These are phyloP conservation scores for Leucoagaricus sp. DNA, from an alignment of 1,284 basidiomycete genomes.

Conservation along the genomic window DNA sequence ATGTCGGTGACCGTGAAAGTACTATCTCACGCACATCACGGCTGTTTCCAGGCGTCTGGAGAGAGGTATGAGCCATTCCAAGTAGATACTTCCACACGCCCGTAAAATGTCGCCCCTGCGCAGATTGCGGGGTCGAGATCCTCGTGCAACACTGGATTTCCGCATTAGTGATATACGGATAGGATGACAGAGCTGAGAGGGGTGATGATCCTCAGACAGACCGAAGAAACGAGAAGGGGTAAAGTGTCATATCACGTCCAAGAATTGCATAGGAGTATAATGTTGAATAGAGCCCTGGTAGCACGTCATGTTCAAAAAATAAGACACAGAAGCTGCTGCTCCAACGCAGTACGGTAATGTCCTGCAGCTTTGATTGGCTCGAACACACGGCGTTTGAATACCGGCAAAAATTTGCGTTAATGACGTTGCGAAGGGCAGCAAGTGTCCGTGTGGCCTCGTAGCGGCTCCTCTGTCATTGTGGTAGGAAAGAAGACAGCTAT, in stretches of 20 bases:
- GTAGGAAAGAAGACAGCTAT: background rate
- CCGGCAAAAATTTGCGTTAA: background rate
- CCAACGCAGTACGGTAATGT: background rate
- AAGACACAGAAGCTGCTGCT: background rate
- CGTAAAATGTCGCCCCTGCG: background rate
- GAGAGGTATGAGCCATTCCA: conserved; percentile 2
- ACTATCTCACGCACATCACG: conserved; percentile 12
- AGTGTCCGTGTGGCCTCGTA: background rate
- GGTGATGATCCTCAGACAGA: too few species aligned
- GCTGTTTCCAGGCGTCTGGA: conserved; percentile 6
- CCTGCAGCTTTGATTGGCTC: too few species aligned
- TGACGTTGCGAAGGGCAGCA: background rate
- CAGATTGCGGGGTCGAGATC: conserved; percentile 11
- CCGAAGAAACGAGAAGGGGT: background rate
- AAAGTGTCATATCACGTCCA: conserved; percentile 2
- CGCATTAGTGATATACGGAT: background rate
- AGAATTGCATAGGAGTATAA: background rate
- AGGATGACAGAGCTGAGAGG: background rate
- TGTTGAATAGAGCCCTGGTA: background rate
- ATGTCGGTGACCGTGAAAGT: background rate
- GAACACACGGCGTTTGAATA: background rate
- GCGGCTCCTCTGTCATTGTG: background rate
- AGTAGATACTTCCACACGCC: conserved; percentile 9
- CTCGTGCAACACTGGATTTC: conserved; percentile 5
- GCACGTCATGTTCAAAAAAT: background rate